Evolutionary conservation across 176 grass and related monocot species (phyloP), one percentile per base, ranked within the genome.

Genomic region (Oryza longistaminata): DNA sequence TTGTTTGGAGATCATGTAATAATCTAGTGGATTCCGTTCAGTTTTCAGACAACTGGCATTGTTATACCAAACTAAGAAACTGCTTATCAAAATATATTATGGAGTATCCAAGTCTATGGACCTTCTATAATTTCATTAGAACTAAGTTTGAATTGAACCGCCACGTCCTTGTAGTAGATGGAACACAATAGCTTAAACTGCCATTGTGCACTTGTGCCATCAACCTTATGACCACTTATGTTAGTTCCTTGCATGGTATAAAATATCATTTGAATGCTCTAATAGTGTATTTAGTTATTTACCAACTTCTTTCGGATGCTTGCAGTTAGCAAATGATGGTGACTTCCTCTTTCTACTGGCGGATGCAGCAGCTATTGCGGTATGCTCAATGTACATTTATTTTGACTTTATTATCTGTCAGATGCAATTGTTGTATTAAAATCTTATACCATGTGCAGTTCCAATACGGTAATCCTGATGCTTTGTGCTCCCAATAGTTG

Each of bases 391-490:
- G 42, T 52, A 70, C 73, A 52, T 60, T 62, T 70, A 24, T 53
- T 55, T 85, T 58, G 37, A 81, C 73, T 77, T 53, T 65, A 62
- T 82, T 75, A 14, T 84, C 42, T 75, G 17, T 68, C 31, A 26
- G 49, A 75, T 81, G 76, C 68, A 67, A 73, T 45, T 90, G 11
- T 16, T 70, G 11, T 75, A 46, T 60, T 83, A 87, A 77, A 79
- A 37, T 3, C 11, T 74, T 74, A 50, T 73, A 68, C 39, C 21
- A 52, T 90, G 91, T 91, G 53, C 83, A 98, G 96, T 98, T 98
- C 87, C 96, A 98, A 83, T 98, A 98, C 89, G 96, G 93, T 70
- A 95, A 95, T 89, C 96, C 96, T 83, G 96, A 98, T 89, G 71
- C 64, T 50, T 4, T 98, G 67, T 98, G 96, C 66, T 87, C 87